Evolutionary conservation across 2,329 filamentous ascomycete genomes (phyloP).

Genomic region (Salinomyces thailandicus): DNA sequence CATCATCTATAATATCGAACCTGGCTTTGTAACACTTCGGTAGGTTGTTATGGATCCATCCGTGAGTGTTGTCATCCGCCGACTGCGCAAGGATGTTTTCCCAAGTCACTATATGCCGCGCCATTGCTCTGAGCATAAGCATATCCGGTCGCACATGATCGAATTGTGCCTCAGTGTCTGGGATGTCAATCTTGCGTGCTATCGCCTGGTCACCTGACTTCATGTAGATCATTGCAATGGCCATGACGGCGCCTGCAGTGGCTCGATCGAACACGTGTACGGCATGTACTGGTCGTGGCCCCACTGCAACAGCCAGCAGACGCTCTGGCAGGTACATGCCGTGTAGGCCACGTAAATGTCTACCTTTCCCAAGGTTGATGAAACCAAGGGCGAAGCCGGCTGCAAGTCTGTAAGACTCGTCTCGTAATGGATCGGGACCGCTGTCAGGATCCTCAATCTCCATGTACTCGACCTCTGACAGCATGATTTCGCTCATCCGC

Average conservation of each 20-base stretch:
- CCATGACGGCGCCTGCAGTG: constrained; percentile 84
- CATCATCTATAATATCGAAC: constrained; percentile 42
- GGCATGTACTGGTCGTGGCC: constrained; percentile 80
- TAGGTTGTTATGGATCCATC: constrained; percentile 67
- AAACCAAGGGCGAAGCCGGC: constrained; percentile 88
- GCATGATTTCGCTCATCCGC: constrained; percentile 97
- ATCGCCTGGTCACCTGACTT: constrained; percentile 84
- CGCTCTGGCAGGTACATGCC: constrained; percentile 91
- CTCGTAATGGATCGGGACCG: constrained; percentile 66
- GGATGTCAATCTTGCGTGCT: constrained; percentile 85
- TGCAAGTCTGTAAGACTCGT: constrained; percentile 91
- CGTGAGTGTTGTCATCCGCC: constrained; percentile 8
- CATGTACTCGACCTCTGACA: constrained; percentile 87
- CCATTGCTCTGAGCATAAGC: constrained; percentile 77
- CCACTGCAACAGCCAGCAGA: constrained; percentile 72
- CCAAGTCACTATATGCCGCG: constrained; percentile 90
- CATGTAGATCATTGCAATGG: constrained; percentile 88
- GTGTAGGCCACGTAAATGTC: constrained; percentile 75
- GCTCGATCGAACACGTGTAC: constrained; percentile 90
- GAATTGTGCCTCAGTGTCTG: constrained; percentile 80
- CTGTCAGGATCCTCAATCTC: constrained; percentile 62
- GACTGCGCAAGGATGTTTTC: constrained; percentile 48
- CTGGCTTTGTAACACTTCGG: constrained; percentile 56
- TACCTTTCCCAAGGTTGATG: constrained; percentile 88
- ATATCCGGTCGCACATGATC: constrained; percentile 93